These are phyloP conservation scores for Alectoria sarmentosa DNA, from an alignment of 495 filamentous ascomycete species.

Conservation along the genomic window DNA sequence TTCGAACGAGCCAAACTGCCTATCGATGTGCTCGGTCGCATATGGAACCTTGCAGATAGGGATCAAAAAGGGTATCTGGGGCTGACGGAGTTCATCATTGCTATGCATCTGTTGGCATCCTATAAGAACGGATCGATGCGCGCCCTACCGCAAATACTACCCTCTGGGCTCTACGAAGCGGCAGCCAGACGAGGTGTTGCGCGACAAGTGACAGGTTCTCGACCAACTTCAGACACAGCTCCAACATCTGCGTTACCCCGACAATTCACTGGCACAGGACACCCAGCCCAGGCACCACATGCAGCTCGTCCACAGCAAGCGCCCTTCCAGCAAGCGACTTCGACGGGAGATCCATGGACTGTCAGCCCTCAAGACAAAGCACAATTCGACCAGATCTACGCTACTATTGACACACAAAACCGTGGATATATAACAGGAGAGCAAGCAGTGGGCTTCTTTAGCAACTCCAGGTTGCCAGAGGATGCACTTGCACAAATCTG, in stretches of 20 bases:
- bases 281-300: slow-evolving; percentile 45
- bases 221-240: slow-evolving; percentile 34
- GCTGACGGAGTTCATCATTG: slow-evolving; percentile 89
- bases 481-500: slow-evolving; percentile 92
- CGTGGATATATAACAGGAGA: slow-evolving; percentile 83
- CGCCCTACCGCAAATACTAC: slow-evolving; percentile 72
- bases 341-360: slow-evolving; percentile 71
- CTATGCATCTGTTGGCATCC: slow-evolving; percentile 93
- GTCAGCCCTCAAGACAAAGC: slow-evolving; percentile 75
- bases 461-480: slow-evolving; percentile 81
- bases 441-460: slow-evolving; percentile 92
- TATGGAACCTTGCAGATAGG: slow-evolving; percentile 91
- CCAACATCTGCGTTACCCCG: slow-evolving; percentile 56
- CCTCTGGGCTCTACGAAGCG: slow-evolving; percentile 84
- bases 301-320: slow-evolving; percentile 52
- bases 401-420: slow-evolving; percentile 69
- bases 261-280: slow-evolving; percentile 61
- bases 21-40: slow-evolving; percentile 82
- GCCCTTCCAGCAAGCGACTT: slow-evolving; percentile 47
- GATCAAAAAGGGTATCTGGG: slow-evolving; percentile 87
- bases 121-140: slow-evolving; percentile 76
- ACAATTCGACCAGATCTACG: slow-evolving; percentile 78
- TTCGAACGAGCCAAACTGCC: slow-evolving; percentile 88
- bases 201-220: slow-evolving; percentile 41
- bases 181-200: slow-evolving; percentile 60